Evolutionary conservation across 345 rosid species (phyloP), one percentile per base, ranked within the genome.

Genomic region (Syzygium jambos): DNA sequence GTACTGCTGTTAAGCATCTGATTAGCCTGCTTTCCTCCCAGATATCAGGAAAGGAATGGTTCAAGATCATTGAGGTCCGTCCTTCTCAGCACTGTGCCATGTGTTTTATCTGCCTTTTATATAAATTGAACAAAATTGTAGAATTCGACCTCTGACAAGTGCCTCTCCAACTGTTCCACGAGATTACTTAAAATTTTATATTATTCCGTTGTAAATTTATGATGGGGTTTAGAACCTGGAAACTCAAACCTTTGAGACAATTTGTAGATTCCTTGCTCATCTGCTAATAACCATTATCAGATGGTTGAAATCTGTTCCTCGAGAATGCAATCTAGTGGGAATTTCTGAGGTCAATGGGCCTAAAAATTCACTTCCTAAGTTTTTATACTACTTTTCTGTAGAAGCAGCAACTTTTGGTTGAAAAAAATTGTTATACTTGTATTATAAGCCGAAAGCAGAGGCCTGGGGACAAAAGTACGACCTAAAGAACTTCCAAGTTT

Each of bases 21-120:
- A 86, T 27, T 86, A 41, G 85, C 90, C 29, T 90, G 84, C 85
- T 52, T 84, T 84, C 29, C 38, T 91, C 92, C 89, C 92, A 97
- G 99, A 78, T 97, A 90, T 88, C 87, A 13, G 97, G 96, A 87
- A 93, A 93, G 73, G 98, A 92, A 85, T 97, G 99, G 99, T 90
- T 92, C 80, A 77, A 93, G 86, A 88, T 90, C 84, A 89, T 97
- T 89, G 96, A 97, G 98, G 99, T 97, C 90, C 91, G 97, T 85
- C 61, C 88, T 86, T 84, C 86, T 78, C 51, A 55, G 63, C 89
- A 86, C 87, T 82, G 4, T 85, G 23, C 46, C 59, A 73, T 41
- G 51, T 80, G 6, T 78, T 87, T 30, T 52, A 56, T 9, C 54
- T 46, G 25, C 77, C 11, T 19, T 84, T 19, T 63, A 21, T 41